Conservation (phyloP, 2,329 filamentous ascomycete genomes). For the Hawksworthiomyces lignivorus region DNA sequence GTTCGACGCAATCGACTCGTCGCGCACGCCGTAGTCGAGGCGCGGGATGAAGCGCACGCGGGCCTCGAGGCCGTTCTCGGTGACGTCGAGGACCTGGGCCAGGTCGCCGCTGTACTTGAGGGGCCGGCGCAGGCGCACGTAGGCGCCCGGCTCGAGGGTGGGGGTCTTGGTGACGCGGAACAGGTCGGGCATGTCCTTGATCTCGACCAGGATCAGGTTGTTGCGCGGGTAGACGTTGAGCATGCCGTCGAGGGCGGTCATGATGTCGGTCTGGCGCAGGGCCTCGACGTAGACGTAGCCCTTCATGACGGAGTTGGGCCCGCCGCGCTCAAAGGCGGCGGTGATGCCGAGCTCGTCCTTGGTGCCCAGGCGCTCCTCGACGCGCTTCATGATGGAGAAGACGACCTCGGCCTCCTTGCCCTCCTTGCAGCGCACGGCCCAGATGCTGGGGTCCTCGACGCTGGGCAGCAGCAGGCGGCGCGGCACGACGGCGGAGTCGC, state of each 20-base stretch:
- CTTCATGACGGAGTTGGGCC: constrained; percentile 71
- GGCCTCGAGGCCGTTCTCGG: constrained; percentile 84
- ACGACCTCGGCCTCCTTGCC: constrained; percentile 93
- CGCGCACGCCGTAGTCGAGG: constrained; percentile 82
- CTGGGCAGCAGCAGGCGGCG: constrained; percentile 83
- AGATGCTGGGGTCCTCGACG: constrained; percentile 93
- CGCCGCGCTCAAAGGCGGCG: constrained; percentile 83
- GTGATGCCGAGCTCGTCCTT: constrained; percentile 79
- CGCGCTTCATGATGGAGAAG: constrained; percentile 77
- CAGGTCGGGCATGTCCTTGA: constrained; percentile 98
- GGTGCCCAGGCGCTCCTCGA: constrained; percentile 70
- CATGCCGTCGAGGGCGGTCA: constrained; percentile 73
- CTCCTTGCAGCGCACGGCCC: constrained; percentile 86
- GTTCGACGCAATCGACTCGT: constrained; percentile 51
- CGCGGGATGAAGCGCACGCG: constrained; percentile 82
- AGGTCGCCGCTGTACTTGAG: constrained; percentile 82
- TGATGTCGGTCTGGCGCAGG: constrained; percentile 75
- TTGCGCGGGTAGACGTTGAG: constrained; percentile 83
- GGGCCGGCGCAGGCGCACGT: constrained; percentile 77
- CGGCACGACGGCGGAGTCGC: constrained; percentile 70
- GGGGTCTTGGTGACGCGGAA: constrained; percentile 82
- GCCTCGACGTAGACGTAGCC: constrained; percentile 96
- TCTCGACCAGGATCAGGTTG: constrained; percentile 81
- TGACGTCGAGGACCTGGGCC: constrained; percentile 85
- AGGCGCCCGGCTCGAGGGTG: constrained; percentile 76